Evolutionary conservation across 345 rosid species (phyloP).

Genomic region (Eucalyptus microcorys): DNA sequence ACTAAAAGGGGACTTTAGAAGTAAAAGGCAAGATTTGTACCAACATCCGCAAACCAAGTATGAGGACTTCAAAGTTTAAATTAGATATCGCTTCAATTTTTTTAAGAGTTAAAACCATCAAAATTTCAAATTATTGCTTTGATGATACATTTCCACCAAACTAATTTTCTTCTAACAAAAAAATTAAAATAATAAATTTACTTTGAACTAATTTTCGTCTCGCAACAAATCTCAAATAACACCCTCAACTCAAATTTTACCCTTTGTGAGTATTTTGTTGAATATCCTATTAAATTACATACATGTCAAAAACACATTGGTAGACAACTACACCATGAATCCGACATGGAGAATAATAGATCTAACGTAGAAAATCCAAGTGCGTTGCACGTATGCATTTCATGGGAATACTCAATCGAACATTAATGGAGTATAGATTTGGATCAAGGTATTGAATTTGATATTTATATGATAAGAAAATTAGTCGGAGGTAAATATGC

Average conservation of each 20-base stretch:
- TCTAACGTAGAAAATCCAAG: accelerated
- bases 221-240: accelerated
- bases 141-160: not conserved
- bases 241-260: not conserved
- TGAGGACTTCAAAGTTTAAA: not conserved
- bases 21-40: not conserved
- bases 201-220: accelerated
- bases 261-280: not conserved
- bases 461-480: not conserved
- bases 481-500: not conserved
- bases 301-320: not conserved
- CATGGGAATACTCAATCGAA: not conserved
- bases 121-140: not conserved
- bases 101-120: not conserved
- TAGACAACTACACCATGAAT: accelerated
- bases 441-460: not conserved
- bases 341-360: accelerated
- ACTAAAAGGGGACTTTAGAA: not conserved
- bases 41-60: not conserved
- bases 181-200: not conserved
- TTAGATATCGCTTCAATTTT: not conserved
- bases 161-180: not conserved
- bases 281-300: not conserved
- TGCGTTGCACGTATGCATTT: accelerated
- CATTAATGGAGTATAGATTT: not conserved